These are phyloP conservation scores for Linderniella brevidens DNA, from an alignment of 257 asterid genomes.

Conservation along the genomic window DNA sequence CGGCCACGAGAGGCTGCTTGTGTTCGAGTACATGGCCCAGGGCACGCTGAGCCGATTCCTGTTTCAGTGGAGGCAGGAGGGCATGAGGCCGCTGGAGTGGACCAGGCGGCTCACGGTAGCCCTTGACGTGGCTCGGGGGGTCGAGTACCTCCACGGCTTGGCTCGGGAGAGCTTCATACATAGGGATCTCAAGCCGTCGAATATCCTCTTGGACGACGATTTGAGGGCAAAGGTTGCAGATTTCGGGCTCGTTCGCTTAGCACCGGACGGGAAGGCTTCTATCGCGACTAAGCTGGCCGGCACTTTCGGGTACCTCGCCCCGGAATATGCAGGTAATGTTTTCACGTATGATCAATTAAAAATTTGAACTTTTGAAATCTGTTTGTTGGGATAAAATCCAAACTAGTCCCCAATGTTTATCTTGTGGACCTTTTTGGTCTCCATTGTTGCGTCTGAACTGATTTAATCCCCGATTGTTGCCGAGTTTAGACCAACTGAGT, in stretches of 20 bases:
- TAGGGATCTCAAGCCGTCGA: slow-evolving; percentile 78
- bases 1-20: slow-evolving; percentile 2
- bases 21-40: slow-evolving; percentile 1
- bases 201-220: slow-evolving; percentile 78
- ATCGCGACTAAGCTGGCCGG: slow-evolving; percentile 69
- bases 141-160: slow-evolving; percentile 10
- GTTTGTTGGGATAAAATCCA: too few relatives aligned
- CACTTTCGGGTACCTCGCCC: slow-evolving; percentile 84
- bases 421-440: too few relatives aligned
- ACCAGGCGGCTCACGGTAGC: background rate
- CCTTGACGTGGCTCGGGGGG: slow-evolving; percentile 2
- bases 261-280: slow-evolving; percentile 74
- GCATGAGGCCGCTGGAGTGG: background rate
- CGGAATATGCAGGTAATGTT: slow-evolving; percentile 45
- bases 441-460: too few relatives aligned
- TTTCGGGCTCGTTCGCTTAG: slow-evolving; percentile 80
- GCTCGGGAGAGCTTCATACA: slow-evolving; percentile 82
- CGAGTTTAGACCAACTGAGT: too few relatives aligned
- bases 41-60: slow-evolving; percentile 1
- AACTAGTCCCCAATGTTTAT: too few relatives aligned
- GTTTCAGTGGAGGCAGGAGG: background rate
- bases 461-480: too few relatives aligned
- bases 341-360: too few relatives aligned
- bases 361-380: too few relatives aligned
- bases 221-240: slow-evolving; percentile 83